Evolutionary conservation across 371 early-diverging fungal species (phyloP), one percentile per base, ranked within the genome.

Genomic region (Lichtheimia corymbifera): DNA sequence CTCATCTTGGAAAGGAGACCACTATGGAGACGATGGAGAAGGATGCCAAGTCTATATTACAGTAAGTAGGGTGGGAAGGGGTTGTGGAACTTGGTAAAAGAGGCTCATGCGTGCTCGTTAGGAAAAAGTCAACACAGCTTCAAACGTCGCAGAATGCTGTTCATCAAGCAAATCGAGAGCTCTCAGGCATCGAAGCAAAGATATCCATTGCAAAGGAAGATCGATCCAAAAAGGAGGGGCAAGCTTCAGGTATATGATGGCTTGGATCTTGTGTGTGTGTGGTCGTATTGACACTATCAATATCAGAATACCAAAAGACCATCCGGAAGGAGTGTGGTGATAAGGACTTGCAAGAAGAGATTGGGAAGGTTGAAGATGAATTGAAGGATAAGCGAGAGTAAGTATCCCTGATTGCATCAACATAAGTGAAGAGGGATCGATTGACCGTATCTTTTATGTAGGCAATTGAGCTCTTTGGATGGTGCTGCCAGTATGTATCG

Each of bases 401-500:
- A 55, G 64, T 56, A 4, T 42, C 25, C 2, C 41, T 24, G n/a
- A 22, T 22, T 22, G 2, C 5, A 22, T 24, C 14, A 0, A 25
- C 25, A 11, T 24, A 4, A 18, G 12, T 44, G 40, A 11, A 13
- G 15, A 12, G 14, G 2, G 1, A 24, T 5, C 9, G 47, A 20
- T 51, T 22, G 11, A 50, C 0, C 18, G 0, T 55, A 12, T 42
- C 12, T 30, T 59, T 27, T 9, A 18, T 53, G 3, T 42, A 71
- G 67, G 24, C 51, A 62, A 49, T 43, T 59, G 35, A 57, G 66
- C 17, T 58, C 50, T 44, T 53, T 70, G 45, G 71, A 73, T 62
- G 83, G 85, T 58, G 85, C 83, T 15, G 58, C 68, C n/a, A 62
- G 72, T 3, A 80, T 91, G 71, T 90, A 91, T 67, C 61, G 56